These are phyloP conservation scores for Benincasa hispida DNA, from an alignment of 306 rosid genomes.

Conservation along the genomic window DNA sequence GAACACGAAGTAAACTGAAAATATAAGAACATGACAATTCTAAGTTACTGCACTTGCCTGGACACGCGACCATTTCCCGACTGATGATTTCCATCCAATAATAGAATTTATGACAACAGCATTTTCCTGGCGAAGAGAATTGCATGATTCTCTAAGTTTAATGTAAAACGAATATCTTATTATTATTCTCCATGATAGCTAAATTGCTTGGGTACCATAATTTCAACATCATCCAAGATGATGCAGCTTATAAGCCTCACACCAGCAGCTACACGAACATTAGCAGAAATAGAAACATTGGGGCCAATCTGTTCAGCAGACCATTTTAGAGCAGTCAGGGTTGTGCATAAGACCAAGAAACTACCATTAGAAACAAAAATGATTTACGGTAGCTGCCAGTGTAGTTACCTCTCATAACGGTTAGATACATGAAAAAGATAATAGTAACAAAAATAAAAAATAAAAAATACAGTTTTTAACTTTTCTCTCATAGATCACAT, in stretches of 20 bases:
- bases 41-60: conserved; percentile 57
- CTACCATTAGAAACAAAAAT: background rate
- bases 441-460: background rate
- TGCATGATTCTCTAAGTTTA: background rate
- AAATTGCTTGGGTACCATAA: conserved; percentile 37
- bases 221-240: conserved; percentile 80
- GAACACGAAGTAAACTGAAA: background rate
- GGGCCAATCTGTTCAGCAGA: conserved; percentile 65
- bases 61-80: conserved; percentile 88
- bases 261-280: conserved; percentile 90
- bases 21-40: background rate
- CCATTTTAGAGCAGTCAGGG: background rate
- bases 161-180: background rate
- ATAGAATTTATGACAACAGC: conserved; percentile 71
- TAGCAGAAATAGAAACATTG: conserved; percentile 83
- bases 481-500: background rate
- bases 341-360: background rate
- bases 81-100: conserved; percentile 93
- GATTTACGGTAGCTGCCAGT: background rate
- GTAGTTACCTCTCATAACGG: background rate
- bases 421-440: background rate
- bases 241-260: conserved; percentile 81
- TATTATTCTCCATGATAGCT: background rate
- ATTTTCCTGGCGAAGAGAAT: conserved; percentile 55
- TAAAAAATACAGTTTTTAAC: background rate